Evolutionary conservation across 495 filamentous ascomycete species (phyloP), one percentile per base, ranked within the genome.

Genomic region (Aspergillus mulundensis): DNA sequence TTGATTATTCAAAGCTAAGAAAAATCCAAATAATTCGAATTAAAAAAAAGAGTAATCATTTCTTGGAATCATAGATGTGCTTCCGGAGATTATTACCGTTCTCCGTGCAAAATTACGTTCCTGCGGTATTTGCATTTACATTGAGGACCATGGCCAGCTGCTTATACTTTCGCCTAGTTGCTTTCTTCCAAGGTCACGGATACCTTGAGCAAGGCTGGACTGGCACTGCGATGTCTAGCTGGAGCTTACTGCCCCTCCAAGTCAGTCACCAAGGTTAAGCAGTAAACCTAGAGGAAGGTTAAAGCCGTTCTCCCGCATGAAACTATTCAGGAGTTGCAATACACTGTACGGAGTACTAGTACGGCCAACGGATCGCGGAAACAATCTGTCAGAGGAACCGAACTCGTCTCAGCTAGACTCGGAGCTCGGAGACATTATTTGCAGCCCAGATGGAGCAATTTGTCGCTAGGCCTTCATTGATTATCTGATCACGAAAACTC

Each of bases 401-500:
- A 6, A 23, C 39, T 36, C 8, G 21, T 16, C 53, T 34, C n/a
- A 39, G 51, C 25, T 60, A 58, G 61, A 25, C 55, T 64, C 61
- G 58, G 61, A 61, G 51, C 52, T 60, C 61, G 61, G 61, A 58
- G 61, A 54, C 50, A 50, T 54, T 57, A 50, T 54, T 57, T 38
- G 42, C 50, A 46, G 32, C 58, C 57, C 61, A 25, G 25, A 20
- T 52, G 39, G 36, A 41, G 48, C 48, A 57, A 60, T 60, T 60
- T 49, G 54, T 42, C 38, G 38, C 38, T 36, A 11, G 34, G 14
- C 34, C 52, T 32, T 21, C 52, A 14, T 23, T 53, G 50, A 58
- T 51, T 55, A 46, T 51, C 50, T 54, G 48, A 57, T 54, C 49
- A 53, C 38, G 16, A 6, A 43, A 8, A 43, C 6, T 43, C 20